Percentiles rank a stretch among this genome's conserved stretches.
These are phyloP conservation scores for Wickerhamiella azyma DNA, from an alignment of 805 yeast species.

Conservation along the genomic window DNA sequence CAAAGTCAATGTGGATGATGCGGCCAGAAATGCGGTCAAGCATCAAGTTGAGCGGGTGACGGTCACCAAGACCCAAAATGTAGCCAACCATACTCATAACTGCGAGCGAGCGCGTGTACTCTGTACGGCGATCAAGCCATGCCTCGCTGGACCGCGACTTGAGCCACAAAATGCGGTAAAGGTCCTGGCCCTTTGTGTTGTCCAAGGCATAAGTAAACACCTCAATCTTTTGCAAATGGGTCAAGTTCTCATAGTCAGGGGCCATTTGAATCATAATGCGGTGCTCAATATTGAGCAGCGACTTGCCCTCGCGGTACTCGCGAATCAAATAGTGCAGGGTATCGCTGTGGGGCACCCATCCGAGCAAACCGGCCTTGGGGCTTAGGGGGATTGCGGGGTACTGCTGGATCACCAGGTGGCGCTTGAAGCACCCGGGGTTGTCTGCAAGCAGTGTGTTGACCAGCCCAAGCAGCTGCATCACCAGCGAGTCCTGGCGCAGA, in stretches of 20 bases:
- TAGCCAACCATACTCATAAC: conserved; percentile 99
- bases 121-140: conserved; percentile 94
- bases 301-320: conserved; percentile 86
- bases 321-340: conserved; percentile 87
- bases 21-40: conserved; percentile 88
- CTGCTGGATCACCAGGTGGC: conserved; percentile 85
- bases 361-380: conserved; percentile 89
- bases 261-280: conserved; percentile 97
- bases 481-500: conserved; percentile 91
- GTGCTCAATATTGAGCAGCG: conserved; percentile 82
- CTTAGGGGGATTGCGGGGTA: conserved; percentile 91
- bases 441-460: conserved; percentile 80
- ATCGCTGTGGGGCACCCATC: conserved; percentile 97
- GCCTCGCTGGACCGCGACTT: conserved; percentile 93
- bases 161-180: conserved; percentile 90
- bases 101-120: conserved; percentile 89
- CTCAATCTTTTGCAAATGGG: conserved; percentile 84
- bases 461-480: conserved; percentile 93
- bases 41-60: conserved; percentile 96
- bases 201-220: conserved; percentile 93
- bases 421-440: conserved; percentile 90
- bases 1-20: conserved; percentile 94
- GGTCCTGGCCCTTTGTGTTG: conserved; percentile 90
- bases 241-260: conserved; percentile 83
- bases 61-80: conserved; percentile 89